Base-by-base conservation (phyloP, 2,329 filamentous ascomycete genomes). In the Colletotrichum echinochloae region DNA sequence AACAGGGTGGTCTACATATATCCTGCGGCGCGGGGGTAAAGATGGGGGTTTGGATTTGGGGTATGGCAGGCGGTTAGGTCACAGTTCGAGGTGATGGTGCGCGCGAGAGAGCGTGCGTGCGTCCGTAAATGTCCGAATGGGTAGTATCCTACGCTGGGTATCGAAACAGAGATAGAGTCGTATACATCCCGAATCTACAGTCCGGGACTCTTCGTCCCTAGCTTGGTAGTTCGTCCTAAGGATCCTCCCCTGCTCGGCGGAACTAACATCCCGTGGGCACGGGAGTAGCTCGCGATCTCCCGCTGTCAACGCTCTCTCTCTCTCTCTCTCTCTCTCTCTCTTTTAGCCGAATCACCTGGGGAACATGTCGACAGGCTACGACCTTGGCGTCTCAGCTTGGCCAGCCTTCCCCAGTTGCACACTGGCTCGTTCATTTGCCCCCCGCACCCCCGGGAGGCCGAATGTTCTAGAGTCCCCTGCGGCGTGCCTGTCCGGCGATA, bases 81-180 rank as follows among this genome's bases (percentile, higher is more conserved):
- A 9, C 4, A 14, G 11, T 23, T 23, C 39, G 8, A 30, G 26
- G 26, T 26, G n/a, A n/a, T n/a, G n/a, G n/a, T n/a, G n/a, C n/a
- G 18, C 26, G 23, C 16, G 33, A 28, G 12, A 20, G 28, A 28
- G 23, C 9, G 55, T 59, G 20, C 23, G 18, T 41, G 55, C 37
- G 18, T 44, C 41, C 56, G 41, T 44, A 41, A 55, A 37, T 55
- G 48, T 51, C 48, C 48, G 48, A 30, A 51, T 51, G 48, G 48
- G 14, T 30, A 41, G 14, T 30, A 41, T 41, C 16, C 39, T 18
- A 16, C 2, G 23, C 6, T 18, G 23, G 48, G 26, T 14, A 30
- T 51, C 16, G 28, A 8, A 8, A 51, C 48, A 51, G 48, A 51
- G 11, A 30, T 26, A 30, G 26, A 26, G 48, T 1, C 23, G 26